Evolutionary conservation across 805 yeast species (phyloP).

Genomic region (Pichia nanzhaoensis): DNA sequence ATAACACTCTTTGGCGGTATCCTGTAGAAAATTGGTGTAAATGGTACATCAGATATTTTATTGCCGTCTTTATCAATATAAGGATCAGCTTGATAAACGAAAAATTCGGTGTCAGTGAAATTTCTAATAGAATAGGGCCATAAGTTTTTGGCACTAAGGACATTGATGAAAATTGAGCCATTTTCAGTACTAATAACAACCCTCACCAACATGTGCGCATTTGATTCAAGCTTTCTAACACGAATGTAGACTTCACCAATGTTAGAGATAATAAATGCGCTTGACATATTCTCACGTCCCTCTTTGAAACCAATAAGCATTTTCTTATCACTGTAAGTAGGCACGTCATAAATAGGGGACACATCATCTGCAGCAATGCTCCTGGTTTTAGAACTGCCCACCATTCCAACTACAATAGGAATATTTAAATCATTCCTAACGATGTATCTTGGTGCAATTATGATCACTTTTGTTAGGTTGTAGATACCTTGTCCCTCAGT

Average conservation of each 20-base stretch:
- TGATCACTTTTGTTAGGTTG: conserved; percentile 66
- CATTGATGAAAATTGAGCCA: conserved; percentile 72
- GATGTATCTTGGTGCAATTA: conserved; percentile 77
- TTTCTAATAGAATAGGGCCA: conserved; percentile 96
- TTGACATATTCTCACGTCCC: conserved; percentile 64
- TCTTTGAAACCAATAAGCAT: conserved; percentile 54
- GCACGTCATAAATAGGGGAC: conserved; percentile 59
- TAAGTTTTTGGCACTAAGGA: conserved; percentile 61
- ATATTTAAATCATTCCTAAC: conserved; percentile 55
- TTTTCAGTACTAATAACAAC: conserved; percentile 72
- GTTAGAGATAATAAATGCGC: conserved; percentile 80
- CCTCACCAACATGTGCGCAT: conserved; percentile 62
- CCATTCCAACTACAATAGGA: conserved; percentile 55
- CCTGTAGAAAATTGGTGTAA: conserved; percentile 71
- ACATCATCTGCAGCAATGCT: conserved; percentile 41
- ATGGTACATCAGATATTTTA: conserved; percentile 45
- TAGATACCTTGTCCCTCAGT: conserved; percentile 84
- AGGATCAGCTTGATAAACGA: conserved; percentile 84
- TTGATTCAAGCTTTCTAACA: conserved; percentile 48
- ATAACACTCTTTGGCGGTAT: conserved; percentile 87
- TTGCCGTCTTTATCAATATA: conserved; percentile 57
- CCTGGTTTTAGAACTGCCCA: conserved; percentile 51
- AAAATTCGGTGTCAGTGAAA: conserved; percentile 80
- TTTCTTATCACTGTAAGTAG: conserved; percentile 51
- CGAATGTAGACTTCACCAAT: conserved; percentile 77